Evolutionary conservation across 495 filamentous ascomycete species (phyloP), one percentile per base, ranked within the genome.

Genomic region (Aspergillus coremiiformis): DNA sequence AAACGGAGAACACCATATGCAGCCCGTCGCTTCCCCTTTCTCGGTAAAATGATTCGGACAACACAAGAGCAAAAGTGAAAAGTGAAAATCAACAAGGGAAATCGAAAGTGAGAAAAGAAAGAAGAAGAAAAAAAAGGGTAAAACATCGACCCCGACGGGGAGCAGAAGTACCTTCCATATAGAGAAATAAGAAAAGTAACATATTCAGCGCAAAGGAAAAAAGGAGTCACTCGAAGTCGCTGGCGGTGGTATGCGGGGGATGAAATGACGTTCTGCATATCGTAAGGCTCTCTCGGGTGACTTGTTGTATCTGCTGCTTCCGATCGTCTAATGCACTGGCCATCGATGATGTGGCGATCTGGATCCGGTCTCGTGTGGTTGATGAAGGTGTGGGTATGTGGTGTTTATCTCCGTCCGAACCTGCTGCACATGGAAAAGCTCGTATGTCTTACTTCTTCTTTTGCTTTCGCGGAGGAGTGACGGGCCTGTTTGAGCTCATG

Each of bases 401-500:
- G 62, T 61, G 63, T 75, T 82, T 90, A 92, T 89, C 87, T 86
- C 77, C 90, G 87, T 74, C 90, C 89, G 88, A 94, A 95, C 87
- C 90, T 95, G 83, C 86, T 89, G 81, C 78, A 84, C 78, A 86
- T 75, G 77, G 75, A 76, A 78, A 82, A 83, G 81, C 87, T 89
- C 80, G 87, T 84, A 88, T 86, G 75, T 78, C 75, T 84, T 82
- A 90, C 73, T 85, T 84, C 78, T 89, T 89, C 77, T 87, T 86
- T 76, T 87, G 83, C 73, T 87, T 92, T 83, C 88, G 85, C 75
- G 86, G 89, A 82, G 87, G 85, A 83, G 87, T 93, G 75, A 87
- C 79, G 74, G 86, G 81, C 75, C 84, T 84, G 82, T 84, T 82
- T 75, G 84, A 81, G 77, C 87, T 87, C 77, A 91, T 84, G 78